These are phyloP conservation scores for Mrakia gelida DNA, from an alignment of 768 basidiomycete species.

Conservation along the genomic window DNA sequence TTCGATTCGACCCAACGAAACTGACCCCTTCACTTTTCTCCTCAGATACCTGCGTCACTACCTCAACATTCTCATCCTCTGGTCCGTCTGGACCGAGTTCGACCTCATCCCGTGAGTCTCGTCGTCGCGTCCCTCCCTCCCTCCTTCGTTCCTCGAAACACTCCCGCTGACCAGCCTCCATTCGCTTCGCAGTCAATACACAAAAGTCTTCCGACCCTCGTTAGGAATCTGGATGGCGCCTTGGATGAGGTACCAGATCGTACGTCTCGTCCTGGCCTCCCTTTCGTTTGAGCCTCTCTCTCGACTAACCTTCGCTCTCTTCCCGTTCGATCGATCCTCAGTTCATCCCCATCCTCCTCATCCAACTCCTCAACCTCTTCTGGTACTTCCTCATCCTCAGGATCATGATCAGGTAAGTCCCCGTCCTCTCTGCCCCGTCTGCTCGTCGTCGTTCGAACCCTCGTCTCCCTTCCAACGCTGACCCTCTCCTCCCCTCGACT, in stretches of 20 bases:
- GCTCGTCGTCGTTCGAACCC: background rate
- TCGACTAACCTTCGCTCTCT: background rate
- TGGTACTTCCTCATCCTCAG: slow-evolving; percentile 86
- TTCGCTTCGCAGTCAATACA: slow-evolving; percentile 48
- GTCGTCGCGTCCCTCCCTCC: background rate
- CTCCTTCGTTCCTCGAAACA: background rate
- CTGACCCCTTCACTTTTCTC: background rate
- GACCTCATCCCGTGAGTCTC: slow-evolving; percentile 61
- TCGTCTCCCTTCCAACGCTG: background rate
- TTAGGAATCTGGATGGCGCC: slow-evolving; percentile 64
- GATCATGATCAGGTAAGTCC: slow-evolving; percentile 64
- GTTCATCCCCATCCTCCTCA: slow-evolving; percentile 64
- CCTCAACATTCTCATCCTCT: slow-evolving; percentile 77
- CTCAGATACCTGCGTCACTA: slow-evolving; percentile 88
- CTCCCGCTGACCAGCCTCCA: background rate
- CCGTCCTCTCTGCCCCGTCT: no score
- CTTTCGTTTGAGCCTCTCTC: background rate
- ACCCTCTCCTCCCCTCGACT: background rate
- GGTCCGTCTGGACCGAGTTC: slow-evolving; percentile 78
- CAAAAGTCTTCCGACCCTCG: slow-evolving; percentile 57
- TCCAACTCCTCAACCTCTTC: slow-evolving; percentile 84
- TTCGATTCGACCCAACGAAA: background rate
- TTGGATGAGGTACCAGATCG: slow-evolving; percentile 49
- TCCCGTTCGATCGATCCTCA: slow-evolving; percentile 19
- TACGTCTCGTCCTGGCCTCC: slow-evolving; percentile 26